Evolutionary conservation across 768 basidiomycete genomes (phyloP).

Genomic region (Neoboletus magnificus): DNA sequence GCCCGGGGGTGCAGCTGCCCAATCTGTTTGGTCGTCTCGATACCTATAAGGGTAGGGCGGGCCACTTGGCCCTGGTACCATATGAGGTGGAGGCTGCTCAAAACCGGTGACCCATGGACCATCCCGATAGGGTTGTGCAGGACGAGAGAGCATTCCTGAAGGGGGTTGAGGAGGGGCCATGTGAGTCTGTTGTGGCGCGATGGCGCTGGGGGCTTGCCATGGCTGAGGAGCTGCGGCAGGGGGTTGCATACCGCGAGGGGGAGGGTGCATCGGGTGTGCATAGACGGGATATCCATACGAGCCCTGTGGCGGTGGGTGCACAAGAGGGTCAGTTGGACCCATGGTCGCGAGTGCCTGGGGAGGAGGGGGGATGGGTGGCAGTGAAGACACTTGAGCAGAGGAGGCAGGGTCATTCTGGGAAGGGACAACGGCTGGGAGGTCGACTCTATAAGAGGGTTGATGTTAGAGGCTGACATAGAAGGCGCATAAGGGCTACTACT

Average conservation of each 20-base stretch:
- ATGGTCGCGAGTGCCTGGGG: constrained; percentile 28
- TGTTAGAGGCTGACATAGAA: background rate
- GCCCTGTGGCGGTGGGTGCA: constrained; percentile 28
- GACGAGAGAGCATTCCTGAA: constrained; percentile 45
- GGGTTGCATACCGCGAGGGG: constrained; percentile 42
- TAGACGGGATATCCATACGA: constrained; percentile 35
- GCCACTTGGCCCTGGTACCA: constrained; percentile 44
- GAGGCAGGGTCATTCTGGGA: constrained; percentile 24
- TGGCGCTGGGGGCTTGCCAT: constrained; percentile 60
- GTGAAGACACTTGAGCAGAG: constrained; percentile 23
- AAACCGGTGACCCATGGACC: constrained; percentile 58
- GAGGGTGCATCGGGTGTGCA: constrained; percentile 38
- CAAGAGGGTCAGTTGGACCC: constrained; percentile 27
- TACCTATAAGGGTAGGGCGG: constrained; percentile 58
- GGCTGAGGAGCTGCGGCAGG: constrained; percentile 52
- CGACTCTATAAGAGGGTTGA: constrained; percentile 20
- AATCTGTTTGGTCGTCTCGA: constrained; percentile 51
- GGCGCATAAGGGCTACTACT: constrained; percentile 40
- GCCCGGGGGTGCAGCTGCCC: constrained; percentile 41
- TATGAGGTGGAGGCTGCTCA: constrained; percentile 46
- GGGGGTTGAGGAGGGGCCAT: constrained; percentile 46
- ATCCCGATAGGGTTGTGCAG: constrained; percentile 44
- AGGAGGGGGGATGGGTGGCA: constrained; percentile 28
- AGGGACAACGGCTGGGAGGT: constrained; percentile 17
- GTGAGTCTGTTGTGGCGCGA: constrained; percentile 65